Base-by-base conservation (phyloP, 257 asterid species). In the Penstemon eatonii region DNA sequence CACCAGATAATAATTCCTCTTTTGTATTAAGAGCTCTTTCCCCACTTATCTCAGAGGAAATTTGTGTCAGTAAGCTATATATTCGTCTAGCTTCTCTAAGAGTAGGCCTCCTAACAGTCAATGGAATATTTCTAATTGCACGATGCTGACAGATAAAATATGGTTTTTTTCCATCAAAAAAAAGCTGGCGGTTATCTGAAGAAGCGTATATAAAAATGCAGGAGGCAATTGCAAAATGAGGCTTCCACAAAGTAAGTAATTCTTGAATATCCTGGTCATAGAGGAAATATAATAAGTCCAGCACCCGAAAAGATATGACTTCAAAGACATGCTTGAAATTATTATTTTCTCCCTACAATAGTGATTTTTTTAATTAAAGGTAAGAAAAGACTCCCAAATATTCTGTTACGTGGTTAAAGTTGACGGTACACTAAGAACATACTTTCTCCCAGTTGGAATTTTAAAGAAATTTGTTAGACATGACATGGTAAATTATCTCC, bases 91-190 rank as follows among this genome's bases (percentile, higher is more conserved):
- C 96, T 83, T 90, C 99, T 81, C 83, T 93, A 7, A 79, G 71
- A 69, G 99, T 93, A 70, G 99, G 99, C 73, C 99, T 85, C 75
- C 96, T 76, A 46, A 88, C 88, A 55, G 91, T 84, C 83, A 93
- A 67, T 19, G 99, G 97, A 68, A 93, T 75, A 80, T 84, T 87
- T 79, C 89, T 77, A 70, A 90, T 81, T 49, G 90, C 91, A 51
- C 56, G 87, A 57, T 44, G 85, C 67, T 77, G 86, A 60, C 90
- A 84, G 68, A 59, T 51, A 70, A 93, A 90, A 76, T 70, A 75
- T 53, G 97, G 88, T 67, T 67, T 84, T 36, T 84, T 95, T 63
- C 99, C 99, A 47, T 90, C 96, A 67, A 82, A 93, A 68, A 93
- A 70, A 47, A 93, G 90, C 69, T 88, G 95, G 6, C 90, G 87